Evolutionary conservation across 1,284 basidiomycete species (phyloP), one percentile per base, ranked within the genome.

Genomic region (Rhodotorula sp.): DNA sequence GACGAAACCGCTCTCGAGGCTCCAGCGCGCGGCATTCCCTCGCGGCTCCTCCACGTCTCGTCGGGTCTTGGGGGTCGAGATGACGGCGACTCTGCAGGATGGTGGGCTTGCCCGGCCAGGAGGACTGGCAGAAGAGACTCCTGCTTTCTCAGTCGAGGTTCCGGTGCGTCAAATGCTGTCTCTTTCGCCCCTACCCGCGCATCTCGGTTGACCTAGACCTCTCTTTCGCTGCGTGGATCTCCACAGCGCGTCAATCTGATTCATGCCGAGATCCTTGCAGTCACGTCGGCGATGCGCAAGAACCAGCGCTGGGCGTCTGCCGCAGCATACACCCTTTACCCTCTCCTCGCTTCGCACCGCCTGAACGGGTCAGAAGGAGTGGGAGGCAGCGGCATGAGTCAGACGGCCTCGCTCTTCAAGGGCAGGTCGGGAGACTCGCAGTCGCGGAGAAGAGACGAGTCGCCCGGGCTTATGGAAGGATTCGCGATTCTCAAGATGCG

Each of bases 231-330:
- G 32, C 19, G 34, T 39, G 20, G 32, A 11, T 49, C 20, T n/a
- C 52, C 30, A 29, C 71, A 74, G 48, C 81, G 84, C 48, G 87
- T 88, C 70, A 91, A 94, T 84, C 86, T 94, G 57, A 80, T 95
- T 34, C 85, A 89, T 72, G 88, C 91, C 49, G 94, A 98, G 84
- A 91, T 97, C 73, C 85, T 94, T 65, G 85, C 92, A 19, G 91
- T 99, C 76, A 96, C 93, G 52, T 92, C 93, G 7, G 86, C 88
- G n/a, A 96, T 99, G 92, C 90, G 95, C 80, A 92, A 94, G 83
- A 95, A 95, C 81, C 92, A 92, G 59, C 87, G 93, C 60, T 95
- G 93, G 93, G 89, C 92, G 22, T 85, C 89, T 29, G 56, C 63
- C 2, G 44, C 44, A 4, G 86, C 57, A 83, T 85, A 52, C 85